These are phyloP conservation scores for Mycocentrospora acerina DNA, from an alignment of 2,329 filamentous ascomycete species.

Conservation along the genomic window DNA sequence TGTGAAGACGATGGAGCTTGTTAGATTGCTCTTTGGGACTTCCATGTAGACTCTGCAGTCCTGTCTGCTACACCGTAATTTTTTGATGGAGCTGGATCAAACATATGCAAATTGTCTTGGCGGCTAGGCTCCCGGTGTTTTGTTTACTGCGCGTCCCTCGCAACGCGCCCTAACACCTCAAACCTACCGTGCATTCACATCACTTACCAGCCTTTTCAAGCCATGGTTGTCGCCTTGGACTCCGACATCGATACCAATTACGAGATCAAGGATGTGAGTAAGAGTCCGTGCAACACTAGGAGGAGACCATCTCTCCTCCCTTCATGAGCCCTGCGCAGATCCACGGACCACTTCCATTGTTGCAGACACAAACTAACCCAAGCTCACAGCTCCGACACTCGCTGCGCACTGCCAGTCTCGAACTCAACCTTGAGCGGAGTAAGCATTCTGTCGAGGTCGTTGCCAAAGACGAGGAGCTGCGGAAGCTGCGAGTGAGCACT, in stretches of 20 bases:
- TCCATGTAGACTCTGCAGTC: too few species aligned
- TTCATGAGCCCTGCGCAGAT: neutral
- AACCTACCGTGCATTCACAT: slow-evolving; percentile 16
- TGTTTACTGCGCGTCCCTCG: slow-evolving; percentile 41
- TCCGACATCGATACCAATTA: slow-evolving; percentile 27
- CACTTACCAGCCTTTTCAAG: slow-evolving; percentile 20
- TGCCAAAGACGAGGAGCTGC: slow-evolving; percentile 71
- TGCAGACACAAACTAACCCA: slow-evolving; percentile 15
- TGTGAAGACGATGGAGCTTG: too few species aligned
- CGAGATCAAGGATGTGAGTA: slow-evolving; percentile 41
- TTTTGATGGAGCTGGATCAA: too few species aligned
- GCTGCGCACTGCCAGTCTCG: slow-evolving; percentile 58
- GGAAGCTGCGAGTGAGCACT: slow-evolving; percentile 65
- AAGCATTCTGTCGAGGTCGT: slow-evolving; percentile 67
- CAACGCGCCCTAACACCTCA: slow-evolving; percentile 10
- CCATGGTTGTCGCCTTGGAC: slow-evolving; percentile 31
- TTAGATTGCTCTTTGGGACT: too few species aligned
- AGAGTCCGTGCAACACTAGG: slow-evolving; percentile 6
- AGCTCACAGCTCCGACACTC: slow-evolving; percentile 49
- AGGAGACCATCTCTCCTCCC: neutral
- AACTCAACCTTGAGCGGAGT: slow-evolving; percentile 68
- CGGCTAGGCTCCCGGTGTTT: slow-evolving; percentile 22
- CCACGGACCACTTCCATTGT: slow-evolving; percentile 6
- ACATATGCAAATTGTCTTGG: slow-evolving; percentile 9
- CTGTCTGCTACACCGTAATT: too few species aligned